Conservation (phyloP, 345 rosid genomes). For the Pistacia integerrima region DNA sequence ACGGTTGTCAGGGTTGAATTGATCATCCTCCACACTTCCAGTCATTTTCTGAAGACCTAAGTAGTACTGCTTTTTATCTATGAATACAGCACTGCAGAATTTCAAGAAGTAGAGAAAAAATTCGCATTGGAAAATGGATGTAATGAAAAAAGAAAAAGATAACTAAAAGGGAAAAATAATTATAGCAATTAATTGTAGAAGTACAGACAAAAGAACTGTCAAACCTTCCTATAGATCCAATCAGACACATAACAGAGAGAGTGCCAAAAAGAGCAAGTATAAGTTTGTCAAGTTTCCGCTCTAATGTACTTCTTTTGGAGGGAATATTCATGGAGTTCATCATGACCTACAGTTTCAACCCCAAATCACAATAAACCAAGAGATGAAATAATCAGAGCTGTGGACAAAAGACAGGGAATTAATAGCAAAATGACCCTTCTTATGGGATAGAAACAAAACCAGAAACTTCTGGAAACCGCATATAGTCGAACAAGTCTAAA, state of each 20-base stretch:
- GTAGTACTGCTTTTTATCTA: constrained; percentile 67
- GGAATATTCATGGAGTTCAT: constrained; percentile 99
- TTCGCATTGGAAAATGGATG: constrained; percentile 15
- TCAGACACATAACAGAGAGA: constrained; percentile 83
- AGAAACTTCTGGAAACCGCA: constrained; percentile 10
- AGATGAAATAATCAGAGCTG: not conserved
- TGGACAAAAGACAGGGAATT: not conserved
- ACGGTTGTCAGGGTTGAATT: constrained; percentile 77
- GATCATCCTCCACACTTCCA: constrained; percentile 36
- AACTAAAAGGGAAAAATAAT: constrained; percentile 14
- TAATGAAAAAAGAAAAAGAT: not conserved
- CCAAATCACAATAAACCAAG: constrained; percentile 25
- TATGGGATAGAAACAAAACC: constrained; percentile 15
- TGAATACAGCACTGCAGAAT: constrained; percentile 83
- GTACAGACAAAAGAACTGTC: constrained; percentile 20
- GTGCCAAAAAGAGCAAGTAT: constrained; percentile 84
- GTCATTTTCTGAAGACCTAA: constrained; percentile 54
- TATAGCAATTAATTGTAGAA: constrained; percentile 14
- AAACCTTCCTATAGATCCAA: constrained; percentile 94
- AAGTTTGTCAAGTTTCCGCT: constrained; percentile 99
- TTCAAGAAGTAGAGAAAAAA: constrained; percentile 28
- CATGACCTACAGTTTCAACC: constrained; percentile 78
- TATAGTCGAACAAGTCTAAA: not conserved
- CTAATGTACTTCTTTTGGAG: constrained; percentile 97
- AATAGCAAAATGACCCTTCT: constrained; percentile 16